Conservation (phyloP, 306 rosid species). For the Ziziphus jujuba region DNA sequence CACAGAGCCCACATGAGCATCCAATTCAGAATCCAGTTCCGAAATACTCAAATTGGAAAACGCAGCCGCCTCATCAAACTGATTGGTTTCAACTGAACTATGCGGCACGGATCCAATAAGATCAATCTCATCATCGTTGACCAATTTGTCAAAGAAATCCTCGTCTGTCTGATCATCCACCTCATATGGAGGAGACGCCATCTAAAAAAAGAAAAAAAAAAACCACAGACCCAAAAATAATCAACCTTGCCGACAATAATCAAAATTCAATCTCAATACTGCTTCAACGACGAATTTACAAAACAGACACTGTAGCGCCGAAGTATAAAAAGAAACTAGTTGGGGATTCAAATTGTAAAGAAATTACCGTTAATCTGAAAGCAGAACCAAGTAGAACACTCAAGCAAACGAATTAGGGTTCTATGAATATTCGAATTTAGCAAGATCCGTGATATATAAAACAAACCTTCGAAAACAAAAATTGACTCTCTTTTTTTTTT, state of each 20-base stretch:
- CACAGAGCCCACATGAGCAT: neutral
- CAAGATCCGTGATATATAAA: neutral
- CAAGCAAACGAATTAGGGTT: neutral
- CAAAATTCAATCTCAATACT: no score
- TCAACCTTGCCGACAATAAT: no score
- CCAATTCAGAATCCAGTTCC: slow-evolving; percentile 32
- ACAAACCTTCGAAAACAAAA: neutral
- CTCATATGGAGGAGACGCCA: slow-evolving; percentile 58
- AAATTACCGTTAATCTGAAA: neutral
- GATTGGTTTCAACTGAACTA: slow-evolving; percentile 26
- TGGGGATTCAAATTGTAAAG: neutral
- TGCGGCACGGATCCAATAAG: slow-evolving; percentile 25
- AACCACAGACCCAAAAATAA: slow-evolving; percentile 20
- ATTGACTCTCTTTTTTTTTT: slow-evolving; percentile 1
- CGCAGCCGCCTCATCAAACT: slow-evolving; percentile 41
- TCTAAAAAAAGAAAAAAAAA: slow-evolving; percentile 41
- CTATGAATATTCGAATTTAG: neutral
- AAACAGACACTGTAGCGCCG: neutral
- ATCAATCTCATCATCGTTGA: slow-evolving; percentile 56
- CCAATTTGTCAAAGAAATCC: slow-evolving; percentile 78
- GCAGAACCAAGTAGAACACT: neutral
- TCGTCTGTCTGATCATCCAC: slow-evolving; percentile 79
- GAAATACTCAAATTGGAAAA: slow-evolving; percentile 44
- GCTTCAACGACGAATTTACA: neutral
- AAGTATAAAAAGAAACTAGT: neutral